Percentiles rank a stretch among this genome's conserved stretches.
Conservation (phyloP, 1,139 yeast species). For the Zygotorulaspora mrakii region DNA sequence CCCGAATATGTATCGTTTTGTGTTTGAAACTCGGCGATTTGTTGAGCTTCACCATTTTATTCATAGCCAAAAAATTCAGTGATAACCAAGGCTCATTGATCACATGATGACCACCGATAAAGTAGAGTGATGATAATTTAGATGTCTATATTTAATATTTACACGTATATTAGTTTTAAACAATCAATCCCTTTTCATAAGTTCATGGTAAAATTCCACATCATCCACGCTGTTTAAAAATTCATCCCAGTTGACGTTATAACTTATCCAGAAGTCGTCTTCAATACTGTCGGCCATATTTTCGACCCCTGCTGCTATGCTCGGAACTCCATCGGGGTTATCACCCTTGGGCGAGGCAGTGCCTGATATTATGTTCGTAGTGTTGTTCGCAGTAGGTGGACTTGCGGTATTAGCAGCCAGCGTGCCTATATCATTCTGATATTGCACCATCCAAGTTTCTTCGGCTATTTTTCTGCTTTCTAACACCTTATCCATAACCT, state of each 20-base stretch:
- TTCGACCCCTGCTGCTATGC: slow-evolving; percentile 1
- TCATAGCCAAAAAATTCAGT: background rate
- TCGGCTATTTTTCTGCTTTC: slow-evolving; percentile 22
- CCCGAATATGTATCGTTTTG: too few relatives aligned
- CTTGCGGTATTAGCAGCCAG: background rate
- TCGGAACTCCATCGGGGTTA: background rate
- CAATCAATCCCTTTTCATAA: too few relatives aligned
- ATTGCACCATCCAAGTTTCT: slow-evolving; percentile 16
- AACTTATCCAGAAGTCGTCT: slow-evolving; percentile 26
- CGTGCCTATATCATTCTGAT: slow-evolving; percentile 2
- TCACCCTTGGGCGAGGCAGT: background rate
- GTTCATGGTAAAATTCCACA: slow-evolving; percentile 6
- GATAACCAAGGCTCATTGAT: background rate
- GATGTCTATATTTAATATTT: too few relatives aligned
- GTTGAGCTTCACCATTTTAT: slow-evolving; percentile 1
- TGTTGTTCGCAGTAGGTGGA: background rate
- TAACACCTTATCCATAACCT: slow-evolving; percentile 22
- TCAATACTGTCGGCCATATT: slow-evolving; percentile 17
- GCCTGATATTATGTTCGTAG: background rate
- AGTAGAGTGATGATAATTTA: too few relatives aligned
- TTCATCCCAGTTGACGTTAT: slow-evolving; percentile 24
- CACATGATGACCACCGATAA: background rate
- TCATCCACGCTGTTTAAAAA: slow-evolving; percentile 15
- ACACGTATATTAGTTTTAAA: too few relatives aligned
- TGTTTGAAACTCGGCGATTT: background rate